Conservation (phyloP, 1,139 yeast species). For the Suhomyces kunorum region DNA sequence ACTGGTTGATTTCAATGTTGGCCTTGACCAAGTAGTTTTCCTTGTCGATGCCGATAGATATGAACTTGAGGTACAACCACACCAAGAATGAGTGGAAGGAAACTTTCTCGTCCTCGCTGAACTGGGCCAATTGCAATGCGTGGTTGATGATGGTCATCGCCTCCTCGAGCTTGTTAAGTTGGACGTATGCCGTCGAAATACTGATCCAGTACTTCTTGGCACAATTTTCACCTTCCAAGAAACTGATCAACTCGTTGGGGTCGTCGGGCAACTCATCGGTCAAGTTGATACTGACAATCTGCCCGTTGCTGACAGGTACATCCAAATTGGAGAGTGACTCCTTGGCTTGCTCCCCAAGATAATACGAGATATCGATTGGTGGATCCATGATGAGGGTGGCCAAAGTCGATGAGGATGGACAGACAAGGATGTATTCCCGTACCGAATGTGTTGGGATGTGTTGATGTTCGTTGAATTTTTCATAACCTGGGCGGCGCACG, state of each 20-base stretch:
- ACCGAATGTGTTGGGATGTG: constrained; percentile 2
- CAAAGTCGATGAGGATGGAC: constrained; percentile 2
- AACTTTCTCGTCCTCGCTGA: constrained; percentile 49
- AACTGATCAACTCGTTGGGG: constrained; percentile 74
- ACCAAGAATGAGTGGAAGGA: constrained; percentile 64
- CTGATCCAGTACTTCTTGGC: constrained; percentile 79
- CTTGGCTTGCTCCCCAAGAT: constrained; percentile 35
- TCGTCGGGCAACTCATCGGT: constrained; percentile 83
- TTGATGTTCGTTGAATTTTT: constrained; percentile 9
- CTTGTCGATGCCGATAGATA: constrained; percentile 29
- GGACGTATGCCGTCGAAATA: constrained; percentile 79
- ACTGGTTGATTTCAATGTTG: constrained; percentile 22
- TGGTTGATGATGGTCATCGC: constrained; percentile 64
- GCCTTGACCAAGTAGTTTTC: constrained; percentile 28
- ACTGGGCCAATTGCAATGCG: constrained; percentile 51
- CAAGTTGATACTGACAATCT: constrained; percentile 68
- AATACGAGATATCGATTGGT: constrained; percentile 40
- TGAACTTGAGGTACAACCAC: constrained; percentile 65
- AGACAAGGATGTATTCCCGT: constrained; percentile 2
- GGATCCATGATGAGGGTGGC: constrained; percentile 28
- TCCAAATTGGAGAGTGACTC: constrained; percentile 48
- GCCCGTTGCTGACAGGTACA: constrained; percentile 70
- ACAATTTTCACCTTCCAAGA: constrained; percentile 78
- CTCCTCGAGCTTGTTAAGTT: constrained; percentile 57
- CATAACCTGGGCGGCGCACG: constrained; percentile 5